phyloP scores from a whole-genome alignment of 1,284 basidiomycete genomes.

The Ustilago xerochloae region DNA sequence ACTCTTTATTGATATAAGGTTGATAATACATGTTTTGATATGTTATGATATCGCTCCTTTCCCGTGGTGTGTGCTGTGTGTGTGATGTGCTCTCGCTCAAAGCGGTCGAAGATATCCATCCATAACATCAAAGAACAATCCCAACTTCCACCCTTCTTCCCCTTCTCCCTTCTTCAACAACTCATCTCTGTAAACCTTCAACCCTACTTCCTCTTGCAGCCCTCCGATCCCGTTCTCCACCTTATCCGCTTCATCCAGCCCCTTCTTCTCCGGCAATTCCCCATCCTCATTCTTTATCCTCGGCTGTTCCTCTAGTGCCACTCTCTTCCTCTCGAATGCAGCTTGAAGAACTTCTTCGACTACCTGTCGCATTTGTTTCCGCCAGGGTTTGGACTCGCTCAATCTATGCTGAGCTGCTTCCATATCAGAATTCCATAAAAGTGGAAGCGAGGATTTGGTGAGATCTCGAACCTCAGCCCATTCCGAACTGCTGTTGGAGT shows the following conservation, averaged over 20 bases:
- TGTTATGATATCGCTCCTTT: not conserved
- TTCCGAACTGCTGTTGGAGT: slow-evolving; percentile 16
- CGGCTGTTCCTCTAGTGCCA: slow-evolving; percentile 9
- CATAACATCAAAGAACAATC: slow-evolving; percentile 29
- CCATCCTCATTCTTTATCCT: slow-evolving; percentile 37
- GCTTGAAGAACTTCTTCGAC: slow-evolving; percentile 23
- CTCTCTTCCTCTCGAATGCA: slow-evolving; percentile 31
- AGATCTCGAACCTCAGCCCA: slow-evolving; percentile 16
- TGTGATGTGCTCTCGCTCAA: not conserved
- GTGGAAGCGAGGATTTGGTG: slow-evolving; percentile 24
- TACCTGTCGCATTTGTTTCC: slow-evolving; percentile 17
- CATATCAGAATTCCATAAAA: slow-evolving; percentile 29
- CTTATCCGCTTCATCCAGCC: slow-evolving; percentile 25
- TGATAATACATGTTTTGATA: not conserved
- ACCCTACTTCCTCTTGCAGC: not conserved
- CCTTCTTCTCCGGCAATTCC: not conserved
- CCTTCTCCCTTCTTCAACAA: slow-evolving; percentile 9
- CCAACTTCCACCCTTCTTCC: slow-evolving; percentile 3
- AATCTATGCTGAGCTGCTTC: slow-evolving; percentile 14
- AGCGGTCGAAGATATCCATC: slow-evolving; percentile 22
- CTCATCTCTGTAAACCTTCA: slow-evolving; percentile 24
- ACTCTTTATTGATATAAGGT: not conserved
- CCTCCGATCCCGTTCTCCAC: slow-evolving; percentile 18
- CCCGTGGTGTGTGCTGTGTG: not conserved
- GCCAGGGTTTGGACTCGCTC: slow-evolving; percentile 14